phyloP scores from a whole-genome alignment of 345 rosid species.

The Bretschneidera sinensis region DNA sequence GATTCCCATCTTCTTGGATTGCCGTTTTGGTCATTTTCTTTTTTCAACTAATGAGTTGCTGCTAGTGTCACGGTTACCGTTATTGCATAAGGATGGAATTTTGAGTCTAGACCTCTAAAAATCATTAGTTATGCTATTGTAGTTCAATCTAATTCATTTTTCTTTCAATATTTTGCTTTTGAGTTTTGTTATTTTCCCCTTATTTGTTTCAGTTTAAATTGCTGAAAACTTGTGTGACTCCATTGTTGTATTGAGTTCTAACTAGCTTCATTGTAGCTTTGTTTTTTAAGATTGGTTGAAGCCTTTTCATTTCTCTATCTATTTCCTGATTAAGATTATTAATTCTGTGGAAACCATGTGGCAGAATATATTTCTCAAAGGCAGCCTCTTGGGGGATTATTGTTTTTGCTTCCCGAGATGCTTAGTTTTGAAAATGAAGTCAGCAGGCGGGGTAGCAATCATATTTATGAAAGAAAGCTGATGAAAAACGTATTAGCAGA shows the following conservation, averaged over 20 bases:
- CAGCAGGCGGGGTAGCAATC: conserved; percentile 14
- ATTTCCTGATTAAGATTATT: background rate
- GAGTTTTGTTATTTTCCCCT: background rate
- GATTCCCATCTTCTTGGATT: no score
- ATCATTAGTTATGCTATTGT: no score
- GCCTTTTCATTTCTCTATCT: background rate
- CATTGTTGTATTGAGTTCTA: no score
- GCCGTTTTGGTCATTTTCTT: no score
- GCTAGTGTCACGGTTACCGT: no score
- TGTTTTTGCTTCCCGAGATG: conserved; percentile 77
- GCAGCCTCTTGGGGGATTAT: conserved; percentile 76
- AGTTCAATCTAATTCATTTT: background rate
- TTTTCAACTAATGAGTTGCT: no score
- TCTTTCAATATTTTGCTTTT: background rate
- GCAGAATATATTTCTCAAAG: conserved; percentile 67
- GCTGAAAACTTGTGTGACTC: no score
- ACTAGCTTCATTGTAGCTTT: background rate
- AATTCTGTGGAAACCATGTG: conserved; percentile 5
- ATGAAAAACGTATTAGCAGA: conserved; percentile 43
- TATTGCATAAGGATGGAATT: no score
- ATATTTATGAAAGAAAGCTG: conserved; percentile 30
- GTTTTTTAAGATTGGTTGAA: background rate
- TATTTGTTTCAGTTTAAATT: no score
- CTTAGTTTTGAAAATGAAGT: conserved; percentile 47
- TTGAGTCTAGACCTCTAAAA: no score